Evolutionary conservation across 2,329 filamentous ascomycete species (phyloP), one percentile per base, ranked within the genome.

Genomic region (Chaetomiaceae sp.): DNA sequence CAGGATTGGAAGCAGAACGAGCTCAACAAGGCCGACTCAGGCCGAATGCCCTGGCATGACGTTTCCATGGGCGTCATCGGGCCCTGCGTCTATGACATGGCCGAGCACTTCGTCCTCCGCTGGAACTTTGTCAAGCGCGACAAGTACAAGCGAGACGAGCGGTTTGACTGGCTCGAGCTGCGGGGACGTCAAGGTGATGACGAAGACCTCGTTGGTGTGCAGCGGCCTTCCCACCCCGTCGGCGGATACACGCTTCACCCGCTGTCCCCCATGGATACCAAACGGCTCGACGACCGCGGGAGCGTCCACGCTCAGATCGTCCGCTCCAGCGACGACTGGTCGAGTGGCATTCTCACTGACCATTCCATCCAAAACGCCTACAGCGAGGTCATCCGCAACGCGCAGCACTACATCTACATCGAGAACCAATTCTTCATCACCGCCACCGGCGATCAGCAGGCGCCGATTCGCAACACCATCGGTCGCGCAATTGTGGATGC

Each of bases 401-500:
- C 91, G 0, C 72, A 96, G 66, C 91, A 97, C 62, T 96, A 81
- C 57, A 85, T 98, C 19, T 98, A 97, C 69, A 95, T 98, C 50
- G 93, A 98, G 65, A 97, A 97, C 60, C 93, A 98, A 60, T 97
- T 97, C 71, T 98, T 97, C 73, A 96, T 94, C 62, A 94, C 89
- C 1, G 87, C 93, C 0, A 97, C 91, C 0, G 88, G 88, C 8
- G 83, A 93, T n/a, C 68, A 95, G 29, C 90, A 96, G 63, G 69
- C 74, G 1, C 91, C 91, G 0, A 80, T 97, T 19, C 82, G 88
- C 65, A 98, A 98, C 62, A 84, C 81, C 15, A 86, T 98, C 43
- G 93, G 93, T 11, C 75, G 75, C 7, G 84, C 93, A 2, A 95
- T 98, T 44, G 93, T 96, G 2, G 89, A 98, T 47, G 90, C 91